Percentiles rank a stretch among this genome's conserved stretches.
phyloP scores from a whole-genome alignment of 2,329 filamentous ascomycete species.

The Parasarocladium wereldwijsianum region DNA sequence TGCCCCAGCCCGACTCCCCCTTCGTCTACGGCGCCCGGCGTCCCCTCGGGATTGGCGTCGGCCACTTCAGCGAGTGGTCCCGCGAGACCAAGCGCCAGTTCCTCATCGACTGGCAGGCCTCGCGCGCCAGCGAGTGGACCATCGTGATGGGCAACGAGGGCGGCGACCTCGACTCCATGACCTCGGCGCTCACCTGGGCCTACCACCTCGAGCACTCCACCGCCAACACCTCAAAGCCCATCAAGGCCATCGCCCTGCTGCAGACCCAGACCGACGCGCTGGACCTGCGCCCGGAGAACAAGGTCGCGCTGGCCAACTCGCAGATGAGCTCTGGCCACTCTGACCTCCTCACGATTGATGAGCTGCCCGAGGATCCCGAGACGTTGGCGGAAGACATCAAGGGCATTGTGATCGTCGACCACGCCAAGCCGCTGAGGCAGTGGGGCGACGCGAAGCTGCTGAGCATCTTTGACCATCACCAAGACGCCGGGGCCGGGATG shows the following conservation, averaged over 20 bases:
- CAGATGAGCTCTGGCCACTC: slow-evolving; percentile 29
- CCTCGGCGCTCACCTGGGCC: slow-evolving; percentile 28
- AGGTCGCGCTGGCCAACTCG: slow-evolving; percentile 26
- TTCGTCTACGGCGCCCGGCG: not conserved
- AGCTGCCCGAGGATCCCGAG: slow-evolving; percentile 29
- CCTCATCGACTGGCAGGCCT: slow-evolving; percentile 29
- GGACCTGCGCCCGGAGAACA: slow-evolving; percentile 31
- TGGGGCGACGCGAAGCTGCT: slow-evolving; percentile 27
- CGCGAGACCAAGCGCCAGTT: slow-evolving; percentile 29
- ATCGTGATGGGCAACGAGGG: slow-evolving; percentile 26
- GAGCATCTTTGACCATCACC: slow-evolving; percentile 30
- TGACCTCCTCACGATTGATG: slow-evolving; percentile 29
- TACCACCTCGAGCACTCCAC: slow-evolving; percentile 30
- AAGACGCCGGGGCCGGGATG: slow-evolving; percentile 23
- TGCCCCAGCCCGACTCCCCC: slow-evolving; percentile 4
- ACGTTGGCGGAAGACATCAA: slow-evolving; percentile 24
- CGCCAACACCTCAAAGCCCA: slow-evolving; percentile 22
- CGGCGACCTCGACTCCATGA: slow-evolving; percentile 5
- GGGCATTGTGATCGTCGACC: slow-evolving; percentile 30
- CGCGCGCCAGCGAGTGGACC: slow-evolving; percentile 24
- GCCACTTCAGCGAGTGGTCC: slow-evolving; percentile 33
- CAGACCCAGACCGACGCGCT: slow-evolving; percentile 29
- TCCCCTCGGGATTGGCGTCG: slow-evolving; percentile 17
- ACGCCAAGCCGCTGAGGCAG: slow-evolving; percentile 24
- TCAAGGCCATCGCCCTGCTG: slow-evolving; percentile 29